Percentiles rank a stretch among this genome's conserved stretches.
phyloP scores from a whole-genome alignment of 495 filamentous ascomycete species.

The Penicillium dipodomyicola region DNA sequence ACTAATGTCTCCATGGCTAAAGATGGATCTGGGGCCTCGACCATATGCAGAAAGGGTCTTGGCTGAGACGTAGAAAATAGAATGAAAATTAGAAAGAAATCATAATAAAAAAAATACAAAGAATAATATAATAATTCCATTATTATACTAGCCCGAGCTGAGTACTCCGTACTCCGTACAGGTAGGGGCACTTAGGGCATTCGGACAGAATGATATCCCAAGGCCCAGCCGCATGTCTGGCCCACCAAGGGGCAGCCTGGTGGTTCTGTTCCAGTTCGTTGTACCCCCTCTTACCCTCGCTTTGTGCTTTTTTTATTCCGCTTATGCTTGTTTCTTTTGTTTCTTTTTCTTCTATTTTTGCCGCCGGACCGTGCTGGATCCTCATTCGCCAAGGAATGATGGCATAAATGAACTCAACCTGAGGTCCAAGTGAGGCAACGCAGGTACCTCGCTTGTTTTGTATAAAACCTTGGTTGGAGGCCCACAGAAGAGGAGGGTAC shows the following conservation, averaged over 20 bases:
- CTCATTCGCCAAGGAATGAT: constrained; percentile 14
- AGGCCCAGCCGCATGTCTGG: constrained; percentile 25
- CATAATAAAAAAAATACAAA: neutral
- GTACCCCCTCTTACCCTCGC: constrained; percentile 10
- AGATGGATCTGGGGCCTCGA: constrained; percentile 24
- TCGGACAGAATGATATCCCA: constrained; percentile 12
- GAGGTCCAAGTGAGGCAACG: constrained; percentile 16
- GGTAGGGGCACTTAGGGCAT: constrained; percentile 19
- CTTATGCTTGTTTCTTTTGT: constrained; percentile 22
- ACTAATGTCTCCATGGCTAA: neutral
- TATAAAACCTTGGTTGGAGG: constrained; percentile 23
- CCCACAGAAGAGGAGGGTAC: constrained; percentile 1
- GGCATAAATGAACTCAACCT: constrained; percentile 20
- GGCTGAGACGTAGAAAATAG: constrained; percentile 19
- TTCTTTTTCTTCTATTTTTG: constrained; percentile 23
- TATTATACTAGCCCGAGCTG: constrained; percentile 15
- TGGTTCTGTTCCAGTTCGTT: constrained; percentile 17
- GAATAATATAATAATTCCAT: constrained; percentile 6
- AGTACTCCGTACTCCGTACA: neutral
- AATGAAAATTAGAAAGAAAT: neutral
- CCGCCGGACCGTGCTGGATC: constrained; percentile 17
- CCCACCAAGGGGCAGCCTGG: constrained; percentile 23
- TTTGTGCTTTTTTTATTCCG: constrained; percentile 14
- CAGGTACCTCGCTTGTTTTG: constrained; percentile 12
- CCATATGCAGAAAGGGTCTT: constrained; percentile 21